Evolutionary conservation across 495 filamentous ascomycete species (phyloP).

Genomic region (Oleoguttula mirabilis): DNA sequence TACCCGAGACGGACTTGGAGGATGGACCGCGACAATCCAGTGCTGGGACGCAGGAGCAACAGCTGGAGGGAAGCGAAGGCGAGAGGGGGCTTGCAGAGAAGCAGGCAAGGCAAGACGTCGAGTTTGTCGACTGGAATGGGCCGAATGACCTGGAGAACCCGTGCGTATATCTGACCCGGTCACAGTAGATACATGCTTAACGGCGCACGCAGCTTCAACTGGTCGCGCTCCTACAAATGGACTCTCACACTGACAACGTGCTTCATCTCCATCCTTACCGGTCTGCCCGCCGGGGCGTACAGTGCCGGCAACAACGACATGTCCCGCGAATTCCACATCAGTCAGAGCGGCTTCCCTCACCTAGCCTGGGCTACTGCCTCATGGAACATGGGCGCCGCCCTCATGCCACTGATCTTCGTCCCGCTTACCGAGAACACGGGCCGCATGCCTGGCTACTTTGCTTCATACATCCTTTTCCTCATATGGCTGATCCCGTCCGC

Average conservation of each 20-base stretch:
- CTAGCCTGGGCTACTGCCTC: conserved; percentile 39
- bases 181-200: too few species aligned
- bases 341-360: conserved; percentile 36
- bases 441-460: conserved; percentile 35
- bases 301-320: not conserved
- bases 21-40: too few species aligned
- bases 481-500: conserved; percentile 37
- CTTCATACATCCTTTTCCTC: conserved; percentile 33
- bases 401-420: conserved; percentile 36
- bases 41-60: too few species aligned
- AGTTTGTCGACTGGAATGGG: not conserved
- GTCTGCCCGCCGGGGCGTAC: conserved; percentile 9
- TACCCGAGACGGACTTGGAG: too few species aligned
- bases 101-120: too few species aligned
- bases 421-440: conserved; percentile 42
- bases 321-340: conserved; percentile 25
- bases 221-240: conserved; percentile 3
- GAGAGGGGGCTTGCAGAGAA: too few species aligned
- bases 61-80: too few species aligned
- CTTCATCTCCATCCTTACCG: conserved; percentile 8
- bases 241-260: conserved; percentile 2
- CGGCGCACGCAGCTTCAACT: too few species aligned
- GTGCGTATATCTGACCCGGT: too few species aligned
- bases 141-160: not conserved
- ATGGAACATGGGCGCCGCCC: conserved; percentile 39